phyloP scores from a whole-genome alignment of 805 yeast genomes.

The Metschnikowia santaceciliae region DNA sequence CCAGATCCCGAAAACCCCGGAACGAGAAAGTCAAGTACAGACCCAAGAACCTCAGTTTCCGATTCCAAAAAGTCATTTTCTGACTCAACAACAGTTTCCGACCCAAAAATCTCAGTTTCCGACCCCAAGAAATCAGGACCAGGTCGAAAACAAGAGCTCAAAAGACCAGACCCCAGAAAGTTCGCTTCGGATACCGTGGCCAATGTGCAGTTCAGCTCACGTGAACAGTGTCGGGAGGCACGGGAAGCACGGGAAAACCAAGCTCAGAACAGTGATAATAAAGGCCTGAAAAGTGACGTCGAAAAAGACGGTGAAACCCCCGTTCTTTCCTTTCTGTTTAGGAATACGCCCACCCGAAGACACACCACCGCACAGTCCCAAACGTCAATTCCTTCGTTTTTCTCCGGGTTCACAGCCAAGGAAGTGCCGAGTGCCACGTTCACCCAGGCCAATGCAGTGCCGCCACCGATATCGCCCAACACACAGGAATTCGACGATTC shows the following conservation, averaged over 20 bases:
- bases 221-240: not conserved
- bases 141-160: too few relatives aligned
- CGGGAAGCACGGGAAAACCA: not conserved
- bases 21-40: too few relatives aligned
- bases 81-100: not conserved
- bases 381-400: conserved; percentile 4
- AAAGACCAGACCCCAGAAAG: not conserved
- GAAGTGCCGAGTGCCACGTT: not conserved
- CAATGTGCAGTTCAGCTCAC: not conserved
- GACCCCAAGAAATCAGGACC: not conserved
- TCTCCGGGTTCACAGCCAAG: not conserved
- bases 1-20: too few relatives aligned
- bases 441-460: not conserved
- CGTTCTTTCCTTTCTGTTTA: conserved; percentile 9
- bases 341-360: conserved; percentile 1
- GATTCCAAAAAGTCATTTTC: too few relatives aligned
- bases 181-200: not conserved
- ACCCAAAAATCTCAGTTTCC: not conserved
- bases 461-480: conserved; percentile 5
- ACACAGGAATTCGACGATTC: conserved; percentile 7
- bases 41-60: too few relatives aligned
- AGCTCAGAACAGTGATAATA: not conserved
- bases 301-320: not conserved
- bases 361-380: conserved; percentile 5
- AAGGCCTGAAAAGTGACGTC: not conserved